Percentiles rank a stretch among this genome's conserved stretches.
Conservation (phyloP, 768 basidiomycete genomes). For the Suillus tomentosus region DNA sequence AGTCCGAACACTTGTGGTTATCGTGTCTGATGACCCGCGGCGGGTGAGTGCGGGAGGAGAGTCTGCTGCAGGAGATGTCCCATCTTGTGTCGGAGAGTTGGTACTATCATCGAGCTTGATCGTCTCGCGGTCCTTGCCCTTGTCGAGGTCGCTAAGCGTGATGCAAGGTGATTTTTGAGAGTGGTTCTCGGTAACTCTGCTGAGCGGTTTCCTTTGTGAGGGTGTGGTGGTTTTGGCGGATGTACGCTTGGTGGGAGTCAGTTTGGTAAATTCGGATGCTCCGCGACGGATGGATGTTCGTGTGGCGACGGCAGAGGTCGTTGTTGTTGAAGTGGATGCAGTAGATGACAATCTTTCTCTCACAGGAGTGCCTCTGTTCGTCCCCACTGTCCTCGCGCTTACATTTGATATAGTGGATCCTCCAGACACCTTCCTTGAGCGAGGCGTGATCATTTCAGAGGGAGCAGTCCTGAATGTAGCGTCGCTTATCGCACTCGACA, state of each 20-base stretch:
- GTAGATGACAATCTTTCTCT: conserved; percentile 26
- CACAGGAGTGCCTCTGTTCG: conserved; percentile 17
- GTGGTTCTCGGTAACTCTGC: conserved; percentile 15
- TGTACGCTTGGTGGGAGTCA: conserved; percentile 22
- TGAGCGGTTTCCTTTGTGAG: conserved; percentile 15
- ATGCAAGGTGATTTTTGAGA: conserved; percentile 3
- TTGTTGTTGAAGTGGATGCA: conserved; percentile 13
- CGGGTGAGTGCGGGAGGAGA: conserved; percentile 23
- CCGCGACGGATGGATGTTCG: conserved; percentile 27
- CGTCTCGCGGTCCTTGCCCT: conserved; percentile 10
- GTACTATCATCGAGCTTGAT: neutral
- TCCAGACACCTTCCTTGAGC: conserved; percentile 31
- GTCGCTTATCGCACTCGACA: conserved; percentile 35
- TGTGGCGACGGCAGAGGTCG: conserved; percentile 12
- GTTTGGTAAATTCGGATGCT: conserved; percentile 22
- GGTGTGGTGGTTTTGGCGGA: neutral
- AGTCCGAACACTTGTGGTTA: conserved; percentile 25
- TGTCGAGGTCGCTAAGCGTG: conserved; percentile 9
- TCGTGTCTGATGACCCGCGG: conserved; percentile 29
- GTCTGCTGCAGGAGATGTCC: neutral
- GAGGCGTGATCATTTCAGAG: conserved; percentile 32
- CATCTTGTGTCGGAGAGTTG: conserved; percentile 1
- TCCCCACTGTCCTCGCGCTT: conserved; percentile 35
- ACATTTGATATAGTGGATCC: conserved; percentile 33
- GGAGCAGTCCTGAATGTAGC: conserved; percentile 34